A percentile compares a stretch with the other conserved stretches of the same genome.
Conservation (phyloP, 768 basidiomycete species). For the Hemileccinum impolitum region DNA sequence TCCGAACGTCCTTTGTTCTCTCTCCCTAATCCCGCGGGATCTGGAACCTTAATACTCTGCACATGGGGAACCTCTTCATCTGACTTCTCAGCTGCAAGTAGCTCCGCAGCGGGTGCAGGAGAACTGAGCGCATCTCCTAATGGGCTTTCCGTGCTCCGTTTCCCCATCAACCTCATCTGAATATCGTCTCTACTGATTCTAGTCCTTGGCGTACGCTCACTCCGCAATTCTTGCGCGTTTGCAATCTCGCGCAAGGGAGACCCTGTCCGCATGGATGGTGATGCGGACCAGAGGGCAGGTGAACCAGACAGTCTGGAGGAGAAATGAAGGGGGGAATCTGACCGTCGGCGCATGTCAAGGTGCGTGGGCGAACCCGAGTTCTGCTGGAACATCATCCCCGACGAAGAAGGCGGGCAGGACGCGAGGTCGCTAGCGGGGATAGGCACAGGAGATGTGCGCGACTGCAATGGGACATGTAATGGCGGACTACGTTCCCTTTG, state of each 20-base stretch:
- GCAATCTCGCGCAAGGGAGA: slow-evolving; percentile 26
- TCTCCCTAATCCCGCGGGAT: slow-evolving; percentile 7
- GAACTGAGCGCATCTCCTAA: slow-evolving; percentile 21
- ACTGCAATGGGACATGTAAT: slow-evolving; percentile 1
- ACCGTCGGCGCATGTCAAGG: slow-evolving; percentile 15
- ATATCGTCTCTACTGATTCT: slow-evolving; percentile 56
- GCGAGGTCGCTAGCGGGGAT: neutral
- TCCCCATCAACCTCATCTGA: slow-evolving; percentile 44
- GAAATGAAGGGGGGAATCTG: slow-evolving; percentile 23
- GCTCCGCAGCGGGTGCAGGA: slow-evolving; percentile 1
- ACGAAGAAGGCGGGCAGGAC: slow-evolving; percentile 13
- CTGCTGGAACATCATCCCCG: slow-evolving; percentile 4
- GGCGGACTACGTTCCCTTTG: slow-evolving; percentile 6
- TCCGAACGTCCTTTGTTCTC: slow-evolving; percentile 38
- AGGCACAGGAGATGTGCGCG: slow-evolving; percentile 2
- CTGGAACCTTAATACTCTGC: neutral
- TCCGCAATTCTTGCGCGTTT: slow-evolving; percentile 20
- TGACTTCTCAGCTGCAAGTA: neutral
- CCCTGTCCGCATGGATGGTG: slow-evolving; percentile 22
- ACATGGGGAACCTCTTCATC: neutral
- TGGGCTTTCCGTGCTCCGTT: slow-evolving; percentile 44
- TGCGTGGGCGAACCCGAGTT: slow-evolving; percentile 19
- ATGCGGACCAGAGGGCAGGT: slow-evolving; percentile 17
- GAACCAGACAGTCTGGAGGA: slow-evolving; percentile 18
- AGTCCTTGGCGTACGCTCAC: slow-evolving; percentile 29